Base-by-base conservation (phyloP, 2,329 filamentous ascomycete species). In the Fonsecaea nubica region DNA sequence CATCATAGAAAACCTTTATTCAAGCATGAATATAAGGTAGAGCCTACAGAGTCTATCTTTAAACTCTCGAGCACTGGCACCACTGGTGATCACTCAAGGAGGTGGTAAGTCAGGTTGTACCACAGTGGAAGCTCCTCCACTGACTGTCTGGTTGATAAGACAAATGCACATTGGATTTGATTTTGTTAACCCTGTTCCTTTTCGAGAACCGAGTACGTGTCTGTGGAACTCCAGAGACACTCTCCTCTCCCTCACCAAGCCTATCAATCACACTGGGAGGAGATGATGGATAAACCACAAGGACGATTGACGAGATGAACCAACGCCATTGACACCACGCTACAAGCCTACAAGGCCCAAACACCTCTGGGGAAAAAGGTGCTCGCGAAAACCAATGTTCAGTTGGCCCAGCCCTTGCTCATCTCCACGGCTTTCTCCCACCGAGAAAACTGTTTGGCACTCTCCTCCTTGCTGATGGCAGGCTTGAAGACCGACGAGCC, bases 341-440 rank as follows among this genome's bases (percentile, higher is more conserved):
- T 50, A 13, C 45, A 50, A 30, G 21, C 2, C 18, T 21, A 10
- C 2, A 30, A 13, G 21, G 7, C 9, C 25, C 21, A 2, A 15
- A n/a, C 12, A 13, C 40, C 9, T 42, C 40, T n/a, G 40, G 30
- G 30, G 15, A 13, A 15, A 50, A 13, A 30, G 21, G 3, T 25
- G 10, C 21, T 18, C 18, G 9, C 18, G 12, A 32, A n/a, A 25
- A 25, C 25, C 25, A 25, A 3, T 30, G 1, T 10, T 64, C 57
- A 66, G n/a, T 69, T 55, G 6, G 68, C 68, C 68, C 68, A 70
- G 15, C 68, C 68, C 35, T 70, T 70, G 73, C 87, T 90, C 90
- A 93, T 93, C 76, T 90, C 82, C 42, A 94, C 91, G 1, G 91
- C 91, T 78, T 90, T 88, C 72, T 87, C 85, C 91, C 91, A 93